Conservation (phyloP, 768 basidiomycete genomes). For the Chalciporus pseudorubinellus region DNA sequence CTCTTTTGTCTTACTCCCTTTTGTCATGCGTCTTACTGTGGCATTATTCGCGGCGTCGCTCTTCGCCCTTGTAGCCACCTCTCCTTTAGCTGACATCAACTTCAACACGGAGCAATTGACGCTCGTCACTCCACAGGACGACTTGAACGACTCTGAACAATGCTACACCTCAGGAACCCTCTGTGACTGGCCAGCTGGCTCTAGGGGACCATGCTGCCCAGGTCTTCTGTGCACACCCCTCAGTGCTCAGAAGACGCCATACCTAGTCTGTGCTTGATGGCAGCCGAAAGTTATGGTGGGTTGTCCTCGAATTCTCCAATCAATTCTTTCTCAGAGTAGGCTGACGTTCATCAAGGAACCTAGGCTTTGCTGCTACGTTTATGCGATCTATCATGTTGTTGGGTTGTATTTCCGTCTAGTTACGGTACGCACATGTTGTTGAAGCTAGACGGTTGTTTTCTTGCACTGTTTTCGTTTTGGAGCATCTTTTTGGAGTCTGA, state of each 20-base stretch:
- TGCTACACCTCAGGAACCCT: slow-evolving; percentile 1
- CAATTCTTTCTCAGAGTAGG: too few relatives aligned
- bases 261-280: slow-evolving; percentile 9
- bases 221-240: slow-evolving; percentile 11
- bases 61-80: slow-evolving; percentile 1
- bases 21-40: slow-evolving; percentile 11
- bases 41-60: neutral
- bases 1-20: neutral
- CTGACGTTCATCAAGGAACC: too few relatives aligned
- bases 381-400: too few relatives aligned
- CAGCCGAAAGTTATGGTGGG: neutral
- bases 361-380: too few relatives aligned
- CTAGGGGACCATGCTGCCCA: slow-evolving; percentile 12
- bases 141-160: neutral
- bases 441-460: too few relatives aligned
- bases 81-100: neutral
- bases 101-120: slow-evolving; percentile 1
- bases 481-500: too few relatives aligned
- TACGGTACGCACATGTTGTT: too few relatives aligned
- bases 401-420: too few relatives aligned
- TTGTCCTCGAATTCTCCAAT: neutral
- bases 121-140: neutral
- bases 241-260: slow-evolving; percentile 3
- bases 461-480: too few relatives aligned
- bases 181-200: slow-evolving; percentile 13